Evolutionary conservation across 148 eudicot genomes (phyloP).

Genomic region (Camellia lanceoleosa): DNA sequence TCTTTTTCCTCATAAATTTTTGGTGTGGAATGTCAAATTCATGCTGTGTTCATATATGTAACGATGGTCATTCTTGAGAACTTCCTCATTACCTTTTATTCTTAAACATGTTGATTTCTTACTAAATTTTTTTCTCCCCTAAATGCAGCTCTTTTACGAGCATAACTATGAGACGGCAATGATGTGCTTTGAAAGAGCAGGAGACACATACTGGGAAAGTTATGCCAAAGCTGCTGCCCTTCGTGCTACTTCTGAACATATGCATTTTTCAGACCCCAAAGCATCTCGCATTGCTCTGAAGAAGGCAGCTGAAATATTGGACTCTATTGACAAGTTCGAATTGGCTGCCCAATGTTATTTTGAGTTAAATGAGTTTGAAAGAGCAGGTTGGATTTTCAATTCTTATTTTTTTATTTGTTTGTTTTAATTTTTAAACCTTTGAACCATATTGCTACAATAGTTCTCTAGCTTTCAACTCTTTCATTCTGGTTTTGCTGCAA

Average conservation of each 20-base stretch:
- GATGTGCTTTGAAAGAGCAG: conserved; percentile 55
- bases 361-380: conserved; percentile 32
- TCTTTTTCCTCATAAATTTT: too few species aligned
- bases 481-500: too few species aligned
- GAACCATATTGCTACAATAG: too few species aligned
- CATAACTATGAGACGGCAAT: conserved; percentile 50
- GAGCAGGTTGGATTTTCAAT: conserved; percentile 30
- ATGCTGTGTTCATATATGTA: too few species aligned
- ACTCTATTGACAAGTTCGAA: conserved; percentile 27
- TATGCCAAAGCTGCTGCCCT: conserved; percentile 43
- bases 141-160: conserved; percentile 38
- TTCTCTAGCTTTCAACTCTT: too few species aligned
- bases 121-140: not conserved
- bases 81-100: too few species aligned
- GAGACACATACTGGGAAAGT: conserved; percentile 37
- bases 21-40: too few species aligned
- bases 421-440: too few species aligned
- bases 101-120: too few species aligned
- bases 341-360: conserved; percentile 36
- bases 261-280: conserved; percentile 24
- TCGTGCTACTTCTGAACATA: conserved; percentile 28
- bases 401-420: too few species aligned
- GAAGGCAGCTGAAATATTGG: conserved; percentile 51
- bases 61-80: too few species aligned
- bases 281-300: conserved; percentile 25